Evolutionary conservation across 495 filamentous ascomycete genomes (phyloP).

Genomic region (Xylaria sp.): DNA sequence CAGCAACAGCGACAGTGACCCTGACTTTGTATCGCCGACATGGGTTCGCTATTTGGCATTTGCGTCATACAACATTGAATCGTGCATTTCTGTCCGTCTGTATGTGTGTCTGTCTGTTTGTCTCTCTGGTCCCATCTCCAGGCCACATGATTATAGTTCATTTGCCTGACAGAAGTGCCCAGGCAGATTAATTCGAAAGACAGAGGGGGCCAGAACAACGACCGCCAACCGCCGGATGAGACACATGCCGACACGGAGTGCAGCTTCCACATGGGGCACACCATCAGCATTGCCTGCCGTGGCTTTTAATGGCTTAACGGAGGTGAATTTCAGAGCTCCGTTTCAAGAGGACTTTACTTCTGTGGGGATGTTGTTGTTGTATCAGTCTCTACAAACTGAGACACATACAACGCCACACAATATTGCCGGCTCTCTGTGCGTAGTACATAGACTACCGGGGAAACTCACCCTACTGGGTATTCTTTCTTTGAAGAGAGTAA

Average conservation of each 20-base stretch:
- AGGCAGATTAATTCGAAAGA: not conserved
- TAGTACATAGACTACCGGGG: not conserved
- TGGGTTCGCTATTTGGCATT: not conserved
- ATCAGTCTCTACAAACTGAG: not conserved
- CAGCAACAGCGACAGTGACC: slow-evolving; percentile 1
- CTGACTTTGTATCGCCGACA: slow-evolving; percentile 7
- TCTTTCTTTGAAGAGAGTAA: too few relatives aligned
- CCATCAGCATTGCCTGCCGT: not conserved
- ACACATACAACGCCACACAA: not conserved
- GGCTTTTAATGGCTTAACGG: not conserved
- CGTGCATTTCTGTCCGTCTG: too few relatives aligned
- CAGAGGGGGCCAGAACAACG: not conserved
- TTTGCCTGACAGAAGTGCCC: not conserved
- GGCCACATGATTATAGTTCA: slow-evolving; percentile 12
- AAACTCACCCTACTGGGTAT: too few relatives aligned
- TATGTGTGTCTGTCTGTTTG: too few relatives aligned
- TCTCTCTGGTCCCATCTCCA: not conserved
- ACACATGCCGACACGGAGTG: not conserved
- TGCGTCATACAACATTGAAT: not conserved
- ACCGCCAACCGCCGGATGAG: slow-evolving; percentile 5
- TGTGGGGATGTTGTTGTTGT: not conserved
- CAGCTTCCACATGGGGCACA: not conserved
- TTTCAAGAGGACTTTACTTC: not conserved
- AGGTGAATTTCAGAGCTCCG: not conserved
- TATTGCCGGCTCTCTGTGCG: not conserved